These are phyloP conservation scores for Cryptosporidium felis DNA, from an alignment of 169 alveolate species.

Conservation along the genomic window DNA sequence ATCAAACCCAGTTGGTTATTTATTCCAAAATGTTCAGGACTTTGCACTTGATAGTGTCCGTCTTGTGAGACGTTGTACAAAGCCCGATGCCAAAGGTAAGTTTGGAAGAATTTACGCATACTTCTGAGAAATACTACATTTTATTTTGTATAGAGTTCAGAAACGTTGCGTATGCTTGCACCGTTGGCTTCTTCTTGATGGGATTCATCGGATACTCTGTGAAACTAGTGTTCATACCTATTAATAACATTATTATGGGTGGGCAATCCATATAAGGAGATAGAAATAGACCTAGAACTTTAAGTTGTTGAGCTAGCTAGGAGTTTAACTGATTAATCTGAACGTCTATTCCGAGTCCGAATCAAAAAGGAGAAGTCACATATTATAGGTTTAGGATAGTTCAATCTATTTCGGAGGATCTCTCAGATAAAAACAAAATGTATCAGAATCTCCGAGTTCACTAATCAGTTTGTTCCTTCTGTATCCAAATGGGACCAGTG, in stretches of 20 bases:
- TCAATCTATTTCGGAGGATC: conserved; percentile 43
- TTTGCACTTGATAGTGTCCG: conserved; percentile 90
- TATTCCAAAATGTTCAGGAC: conserved; percentile 80
- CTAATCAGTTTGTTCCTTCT: conserved; percentile 5
- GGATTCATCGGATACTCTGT: conserved; percentile 94
- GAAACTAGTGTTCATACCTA: conserved; percentile 93
- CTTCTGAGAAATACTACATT: background rate
- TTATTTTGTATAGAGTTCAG: conserved; percentile 80
- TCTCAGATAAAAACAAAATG: conserved; percentile 12
- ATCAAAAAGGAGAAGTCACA: too few species aligned
- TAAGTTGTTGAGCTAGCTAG: conserved; percentile 11
- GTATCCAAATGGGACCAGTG: background rate
- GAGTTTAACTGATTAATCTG: too few species aligned
- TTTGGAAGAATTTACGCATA: conserved; percentile 53
- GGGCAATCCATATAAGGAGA: conserved; percentile 24
- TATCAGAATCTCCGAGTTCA: background rate
- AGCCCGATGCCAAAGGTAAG: conserved; percentile 93
- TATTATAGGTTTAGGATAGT: too few species aligned
- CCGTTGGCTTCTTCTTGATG: conserved; percentile 93
- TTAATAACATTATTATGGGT: conserved; percentile 91
- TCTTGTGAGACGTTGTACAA: conserved; percentile 91
- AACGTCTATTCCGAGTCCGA: too few species aligned
- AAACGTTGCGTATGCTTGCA: conserved; percentile 91
- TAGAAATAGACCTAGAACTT: background rate
- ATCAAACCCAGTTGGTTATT: conserved; percentile 83